Evolutionary conservation across 495 filamentous ascomycete species (phyloP), one percentile per base, ranked within the genome.

Genomic region (Xylaria scruposa): DNA sequence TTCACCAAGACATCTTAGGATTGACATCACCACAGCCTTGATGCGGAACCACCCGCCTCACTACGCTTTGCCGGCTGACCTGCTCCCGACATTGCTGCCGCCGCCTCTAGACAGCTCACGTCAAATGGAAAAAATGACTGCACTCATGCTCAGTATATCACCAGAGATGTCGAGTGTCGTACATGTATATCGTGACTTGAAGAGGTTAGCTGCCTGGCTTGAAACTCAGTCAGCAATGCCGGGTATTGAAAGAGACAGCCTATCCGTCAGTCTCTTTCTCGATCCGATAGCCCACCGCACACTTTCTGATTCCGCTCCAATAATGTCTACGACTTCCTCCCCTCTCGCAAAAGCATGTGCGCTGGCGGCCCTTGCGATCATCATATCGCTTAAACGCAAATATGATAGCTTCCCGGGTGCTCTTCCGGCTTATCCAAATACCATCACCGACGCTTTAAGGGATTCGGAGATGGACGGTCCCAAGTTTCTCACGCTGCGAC

Each of bases 201-300:
- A 66, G 61, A 71, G 49, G 46, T 36, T 71, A 59, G 61, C 70
- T 56, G 61, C 49, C 49, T 71, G 70, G 70, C 49, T 71, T 60
- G 58, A 40, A 36, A 38, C 46, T 13, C 70, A 40, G 70, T 65
- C 60, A 59, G 19, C 33, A 66, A 66, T 66, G 61, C 46, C 70
- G 36, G 61, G 26, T 13, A 71, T 64, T n/a, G 70, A 71, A 44
- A 66, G 36, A 71, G 70, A 71, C 61, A 56, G 70, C 49, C 33
- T 66, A 65, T 71, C 61, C 36, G 49, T 71, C 24, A 71, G 70
- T 71, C 70, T 71, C 36, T 71, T 71, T 71, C 70, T 71, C 61
- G 70, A 71, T 59, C 59, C 70, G 21, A 71, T 71, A 54, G 70
- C 70, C 49, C 70, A 71, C 51, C 70, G 70, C 44, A 61, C 60